Base-by-base conservation (phyloP, 495 filamentous ascomycete genomes). In the Oleoguttula mirabilis region DNA sequence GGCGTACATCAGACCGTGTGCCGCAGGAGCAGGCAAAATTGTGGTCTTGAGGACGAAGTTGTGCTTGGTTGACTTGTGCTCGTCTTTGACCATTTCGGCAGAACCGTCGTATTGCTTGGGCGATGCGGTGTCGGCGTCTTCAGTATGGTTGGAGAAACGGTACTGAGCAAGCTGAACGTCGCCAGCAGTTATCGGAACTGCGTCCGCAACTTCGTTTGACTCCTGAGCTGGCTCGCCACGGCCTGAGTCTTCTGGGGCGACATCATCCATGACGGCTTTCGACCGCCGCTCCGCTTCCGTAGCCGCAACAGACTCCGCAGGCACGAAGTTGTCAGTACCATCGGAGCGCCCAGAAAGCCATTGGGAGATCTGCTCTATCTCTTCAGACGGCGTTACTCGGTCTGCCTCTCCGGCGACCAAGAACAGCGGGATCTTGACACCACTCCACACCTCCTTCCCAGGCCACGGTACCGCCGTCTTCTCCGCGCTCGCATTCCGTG, bases 1-100 rank as follows among this genome's bases (percentile, higher is more conserved):
- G 47, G 80, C 77, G 60, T 92, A 96, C 23, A 93, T 69, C 22
- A 95, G 67, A 32, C 79, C 83, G 63, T 96, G 88, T 3, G 79
- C 78, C 10, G 86, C 87, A 3, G 85, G 84, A 2, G 70, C 60
- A 2, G 85, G 86, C 17, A 95, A 65, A 31, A 90, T 74, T 12
- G 68, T 72, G 10, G 72, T 79, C 48, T 81, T 78, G 20, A 94
- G 70, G 16, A 79, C 34, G 43, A 46, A 41, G 10, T 30, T 21
- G 17, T 46, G 48, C 1, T 41, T 25, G 32, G 43, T 51, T 2
- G 27, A 8, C 11, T 39, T 37, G 19, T 41, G 38, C 15, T 21
- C 21, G 21, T 44, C 39, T 21, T 36, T 32, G 6, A 43, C 19
- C 36, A 27, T 6, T 27, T 28, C 32, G 15, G 28, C 39, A 16